Evolutionary conservation across 1,284 basidiomycete genomes (phyloP), one percentile per base, ranked within the genome.

Genomic region (Peniophora sp.): DNA sequence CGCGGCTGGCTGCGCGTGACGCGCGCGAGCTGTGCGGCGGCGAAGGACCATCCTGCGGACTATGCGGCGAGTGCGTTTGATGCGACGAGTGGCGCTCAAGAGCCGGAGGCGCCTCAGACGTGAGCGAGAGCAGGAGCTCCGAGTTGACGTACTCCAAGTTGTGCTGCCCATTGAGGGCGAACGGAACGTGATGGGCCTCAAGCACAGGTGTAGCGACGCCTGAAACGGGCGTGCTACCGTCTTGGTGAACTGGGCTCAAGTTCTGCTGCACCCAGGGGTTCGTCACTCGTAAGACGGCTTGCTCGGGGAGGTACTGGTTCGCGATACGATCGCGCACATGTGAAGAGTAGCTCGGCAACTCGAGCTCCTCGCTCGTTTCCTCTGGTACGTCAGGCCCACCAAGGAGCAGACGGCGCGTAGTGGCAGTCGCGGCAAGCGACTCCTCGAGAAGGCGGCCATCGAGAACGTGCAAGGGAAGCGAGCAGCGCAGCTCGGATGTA

Each of bases 281-380:
- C 10, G 75, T 69, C 27, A 86, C 76, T 24, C 85, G 79, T 62
- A 87, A 74, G 11, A 83, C 83, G 6, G 75, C 74, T 11, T 74
- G 66, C 47, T 85, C 83, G 0, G 83, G 76, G 3, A 87, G 64
- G 56, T 73, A 85, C 74, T 84, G 81, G 60, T 91, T 86, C 37
- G 93, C 91, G 36, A 97, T 82, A 34, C 93, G 80, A 64, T 97
- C 93, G 45, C 89, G 82, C 11, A 97, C 83, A 66, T 97, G 93
- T 48, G 90, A 82, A 18, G 75, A 79, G 67, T 96, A 97, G 55
- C 86, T 89, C 0, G 91, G 94, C 12, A 94, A 76, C 61, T 92
- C 87, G 51, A 78, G 69, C 46, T 85, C 88, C 22, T 78, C 79
- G 46, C 81, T 76, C 6, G 74, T 67, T 34, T 60, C 63, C 15